Evolutionary conservation across 495 filamentous ascomycete genomes (phyloP).

Genomic region (Platismatia glauca): DNA sequence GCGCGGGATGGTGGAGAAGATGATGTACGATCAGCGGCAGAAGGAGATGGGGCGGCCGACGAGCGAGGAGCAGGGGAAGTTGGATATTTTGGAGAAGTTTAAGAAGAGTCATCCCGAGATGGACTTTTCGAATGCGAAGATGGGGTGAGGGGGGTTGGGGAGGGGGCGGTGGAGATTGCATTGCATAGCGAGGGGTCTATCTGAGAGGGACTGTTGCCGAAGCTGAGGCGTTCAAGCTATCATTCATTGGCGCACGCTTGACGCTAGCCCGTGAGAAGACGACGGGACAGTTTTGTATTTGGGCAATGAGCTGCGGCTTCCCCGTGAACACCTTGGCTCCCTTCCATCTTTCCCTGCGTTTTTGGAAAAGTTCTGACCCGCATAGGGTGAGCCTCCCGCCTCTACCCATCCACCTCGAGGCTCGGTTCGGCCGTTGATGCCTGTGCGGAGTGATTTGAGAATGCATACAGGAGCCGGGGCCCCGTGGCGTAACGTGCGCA

Average conservation of each 20-base stretch:
- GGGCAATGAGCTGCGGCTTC: background rate
- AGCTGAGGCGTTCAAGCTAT: background rate
- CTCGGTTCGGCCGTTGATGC: too few relatives aligned
- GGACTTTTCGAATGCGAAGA: constrained; percentile 74
- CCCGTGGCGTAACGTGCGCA: too few relatives aligned
- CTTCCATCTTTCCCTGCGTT: background rate
- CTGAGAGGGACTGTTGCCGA: background rate
- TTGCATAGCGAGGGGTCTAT: constrained; percentile 10
- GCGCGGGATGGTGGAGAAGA: constrained; percentile 98
- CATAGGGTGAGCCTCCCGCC: too few relatives aligned
- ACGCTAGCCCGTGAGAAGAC: background rate
- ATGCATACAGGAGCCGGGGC: too few relatives aligned
- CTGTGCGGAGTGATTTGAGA: too few relatives aligned
- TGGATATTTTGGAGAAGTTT: constrained; percentile 87
- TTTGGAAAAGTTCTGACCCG: too few relatives aligned
- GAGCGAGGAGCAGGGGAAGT: constrained; percentile 87
- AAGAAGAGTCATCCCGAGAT: constrained; percentile 79
- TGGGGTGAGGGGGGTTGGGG: constrained; percentile 29
- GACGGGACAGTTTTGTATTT: background rate
- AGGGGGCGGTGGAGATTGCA: background rate
- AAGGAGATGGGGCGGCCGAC: constrained; percentile 85
- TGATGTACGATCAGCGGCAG: constrained; percentile 98
- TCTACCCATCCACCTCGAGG: too few relatives aligned
- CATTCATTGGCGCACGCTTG: background rate
- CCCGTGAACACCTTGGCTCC: background rate